These are phyloP conservation scores for Aspergillus clavatus DNA, from an alignment of 2,329 filamentous ascomycete species.

Conservation along the genomic window DNA sequence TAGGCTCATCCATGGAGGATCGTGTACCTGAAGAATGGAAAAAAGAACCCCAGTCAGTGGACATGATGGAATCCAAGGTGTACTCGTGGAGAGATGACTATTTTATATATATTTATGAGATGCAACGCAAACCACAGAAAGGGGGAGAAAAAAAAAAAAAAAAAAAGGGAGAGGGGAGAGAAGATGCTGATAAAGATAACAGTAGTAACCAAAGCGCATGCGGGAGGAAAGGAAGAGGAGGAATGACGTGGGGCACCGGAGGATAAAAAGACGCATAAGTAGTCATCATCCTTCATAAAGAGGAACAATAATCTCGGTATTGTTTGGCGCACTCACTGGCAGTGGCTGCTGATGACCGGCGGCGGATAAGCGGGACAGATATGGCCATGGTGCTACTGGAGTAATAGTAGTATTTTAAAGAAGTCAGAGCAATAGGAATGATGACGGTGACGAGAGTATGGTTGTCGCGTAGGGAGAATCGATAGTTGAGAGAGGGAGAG, in stretches of 20 bases:
- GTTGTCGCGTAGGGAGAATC: neutral
- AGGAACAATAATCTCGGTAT: neutral
- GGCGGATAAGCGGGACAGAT: conserved; percentile 33
- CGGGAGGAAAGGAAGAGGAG: conserved; percentile 2
- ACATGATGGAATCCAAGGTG: conserved; percentile 15
- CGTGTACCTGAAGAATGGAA: conserved; percentile 36
- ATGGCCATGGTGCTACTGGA: conserved; percentile 21
- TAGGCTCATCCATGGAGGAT: conserved; percentile 55
- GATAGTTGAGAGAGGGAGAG: neutral
- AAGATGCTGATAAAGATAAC: neutral
- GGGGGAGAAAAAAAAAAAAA: neutral
- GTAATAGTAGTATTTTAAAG: neutral
- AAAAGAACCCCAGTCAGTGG: conserved; percentile 24
- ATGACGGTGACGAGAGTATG: neutral
- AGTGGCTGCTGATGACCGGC: conserved; percentile 29
- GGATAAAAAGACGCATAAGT: neutral
- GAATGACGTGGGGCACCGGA: conserved; percentile 15
- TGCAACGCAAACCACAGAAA: neutral
- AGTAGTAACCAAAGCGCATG: too few relatives aligned
- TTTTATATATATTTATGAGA: neutral
- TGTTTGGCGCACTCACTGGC: conserved; percentile 28
- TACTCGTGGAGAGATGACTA: neutral
- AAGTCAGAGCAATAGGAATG: neutral
- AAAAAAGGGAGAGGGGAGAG: conserved; percentile 3
- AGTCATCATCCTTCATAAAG: neutral